These are phyloP conservation scores for Colletotrichum melonis DNA, from an alignment of 2,329 filamentous ascomycete species.

Conservation along the genomic window DNA sequence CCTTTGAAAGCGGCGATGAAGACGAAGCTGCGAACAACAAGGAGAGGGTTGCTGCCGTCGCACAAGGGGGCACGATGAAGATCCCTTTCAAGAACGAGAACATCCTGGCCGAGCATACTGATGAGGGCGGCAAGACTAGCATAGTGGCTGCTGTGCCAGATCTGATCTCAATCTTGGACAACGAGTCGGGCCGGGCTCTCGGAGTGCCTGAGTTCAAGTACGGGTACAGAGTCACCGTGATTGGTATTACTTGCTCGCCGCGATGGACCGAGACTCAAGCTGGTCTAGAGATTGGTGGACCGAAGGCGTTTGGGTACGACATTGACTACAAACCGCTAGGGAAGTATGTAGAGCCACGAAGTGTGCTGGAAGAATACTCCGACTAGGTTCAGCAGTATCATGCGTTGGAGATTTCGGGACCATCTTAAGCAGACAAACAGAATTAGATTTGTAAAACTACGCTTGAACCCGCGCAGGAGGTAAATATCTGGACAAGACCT, in stretches of 20 bases:
- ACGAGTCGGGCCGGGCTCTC: slow-evolving; percentile 66
- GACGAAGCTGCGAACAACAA: slow-evolving; percentile 27
- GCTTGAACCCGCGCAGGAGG: background rate
- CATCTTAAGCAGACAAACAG: background rate
- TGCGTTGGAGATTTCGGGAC: no score
- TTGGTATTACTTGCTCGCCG: slow-evolving; percentile 65
- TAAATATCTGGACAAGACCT: background rate
- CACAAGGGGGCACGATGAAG: slow-evolving; percentile 37
- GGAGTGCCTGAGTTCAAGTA: slow-evolving; percentile 69
- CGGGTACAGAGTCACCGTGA: slow-evolving; percentile 61
- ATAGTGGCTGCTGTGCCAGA: slow-evolving; percentile 67
- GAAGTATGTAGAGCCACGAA: slow-evolving; percentile 62
- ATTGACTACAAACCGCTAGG: slow-evolving; percentile 62
- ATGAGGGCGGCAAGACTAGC: slow-evolving; percentile 43
- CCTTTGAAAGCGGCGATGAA: slow-evolving; percentile 39
- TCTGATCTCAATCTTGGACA: slow-evolving; percentile 65
- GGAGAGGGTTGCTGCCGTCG: slow-evolving; percentile 13
- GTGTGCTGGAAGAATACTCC: slow-evolving; percentile 56
- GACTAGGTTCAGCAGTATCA: background rate
- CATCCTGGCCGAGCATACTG: slow-evolving; percentile 62
- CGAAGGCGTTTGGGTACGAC: slow-evolving; percentile 49
- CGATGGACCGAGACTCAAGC: slow-evolving; percentile 61
- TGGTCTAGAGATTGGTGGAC: slow-evolving; percentile 61
- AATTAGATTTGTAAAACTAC: background rate
- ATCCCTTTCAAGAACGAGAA: slow-evolving; percentile 51